Base-by-base conservation (phyloP, 2,329 filamentous ascomycete genomes). In the Cladosporium sp. region DNA sequence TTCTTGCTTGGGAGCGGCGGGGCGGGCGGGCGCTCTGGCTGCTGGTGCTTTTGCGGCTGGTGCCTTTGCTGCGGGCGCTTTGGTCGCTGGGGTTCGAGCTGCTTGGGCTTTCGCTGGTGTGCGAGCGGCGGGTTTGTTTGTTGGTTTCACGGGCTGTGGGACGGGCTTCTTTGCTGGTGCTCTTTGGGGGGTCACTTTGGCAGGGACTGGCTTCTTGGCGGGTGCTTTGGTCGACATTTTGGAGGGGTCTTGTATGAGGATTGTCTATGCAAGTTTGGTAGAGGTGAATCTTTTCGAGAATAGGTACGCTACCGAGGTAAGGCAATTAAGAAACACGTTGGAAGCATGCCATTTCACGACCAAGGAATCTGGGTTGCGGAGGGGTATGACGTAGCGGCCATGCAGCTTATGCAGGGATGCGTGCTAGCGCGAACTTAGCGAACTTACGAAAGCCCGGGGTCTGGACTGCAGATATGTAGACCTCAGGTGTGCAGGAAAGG, bases 21-120 rank as follows among this genome's bases (percentile, higher is more conserved):
- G 35, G 33, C 50, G 50, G 12, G 67, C 57, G 23, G 66, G 63
- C 23, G 49, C 49, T 57, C 31, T 33, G 21, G 52, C 52, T 33
- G 28, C 28, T n/a, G 53, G 31, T 23, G 67, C 56, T 23, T 62
- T 69, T 26, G 50, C 49, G 46, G 66, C 49, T 31, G 69, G 66
- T 31, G 67, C 66, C 53, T 66, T 69, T 10, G 65, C 59, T 33
- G 66, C 50, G 5, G 69, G 66, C 4, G 67, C 52, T 50, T 55
- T 66, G 23, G 66, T 49, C 29, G 58, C 57, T 62, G 62, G 35
- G 2, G 64, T 59, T 12, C 31, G 18, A 7, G 53, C 53, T 29
- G n/a, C 29, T n/a, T 58, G 31, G 16, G 66, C 60, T 28, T 62
- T 69, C 18, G 50, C 31, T 28, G 28, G 33, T 28, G 50, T 11